These are phyloP conservation scores for Mycena venus DNA, from an alignment of 768 basidiomycete species.

Conservation along the genomic window DNA sequence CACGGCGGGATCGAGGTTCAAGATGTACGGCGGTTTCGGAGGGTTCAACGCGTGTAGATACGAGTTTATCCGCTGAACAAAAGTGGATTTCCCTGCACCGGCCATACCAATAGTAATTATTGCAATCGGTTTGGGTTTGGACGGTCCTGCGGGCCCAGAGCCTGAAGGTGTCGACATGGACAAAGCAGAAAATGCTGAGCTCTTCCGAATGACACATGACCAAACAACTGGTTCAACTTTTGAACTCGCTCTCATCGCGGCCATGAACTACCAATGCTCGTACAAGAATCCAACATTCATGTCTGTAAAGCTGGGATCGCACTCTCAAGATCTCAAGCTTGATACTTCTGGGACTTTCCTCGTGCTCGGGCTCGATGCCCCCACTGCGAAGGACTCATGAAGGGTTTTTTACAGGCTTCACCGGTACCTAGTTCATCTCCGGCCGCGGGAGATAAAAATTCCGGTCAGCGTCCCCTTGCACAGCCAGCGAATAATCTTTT, in stretches of 20 bases:
- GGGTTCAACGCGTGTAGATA: slow-evolving; percentile 81
- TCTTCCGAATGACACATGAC: not conserved
- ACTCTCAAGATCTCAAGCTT: too few species aligned
- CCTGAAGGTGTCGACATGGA: slow-evolving; percentile 26
- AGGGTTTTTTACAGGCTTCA: too few species aligned
- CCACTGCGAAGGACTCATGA: too few species aligned
- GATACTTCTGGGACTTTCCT: too few species aligned
- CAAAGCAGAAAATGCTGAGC: not conserved
- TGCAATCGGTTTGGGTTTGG: slow-evolving; percentile 76
- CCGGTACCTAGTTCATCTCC: too few species aligned
- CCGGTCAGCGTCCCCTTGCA: too few species aligned
- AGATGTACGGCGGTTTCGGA: slow-evolving; percentile 88
- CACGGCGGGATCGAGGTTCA: slow-evolving; percentile 98
- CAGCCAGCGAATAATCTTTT: too few species aligned
- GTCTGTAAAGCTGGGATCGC: too few species aligned
- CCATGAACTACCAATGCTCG: too few species aligned
- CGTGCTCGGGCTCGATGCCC: too few species aligned
- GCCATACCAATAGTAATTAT: slow-evolving; percentile 97
- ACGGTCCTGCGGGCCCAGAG: slow-evolving; percentile 24
- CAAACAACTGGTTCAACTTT: not conserved
- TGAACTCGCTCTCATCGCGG: not conserved
- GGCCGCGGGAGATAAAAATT: too few species aligned
- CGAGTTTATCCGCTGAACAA: slow-evolving; percentile 95
- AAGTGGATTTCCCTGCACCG: slow-evolving; percentile 97
- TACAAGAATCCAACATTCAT: too few species aligned